Percentiles rank a stretch among this genome's conserved stretches.
Conservation (phyloP, 2,329 filamentous ascomycete species). For the Scedosporium minutisporum region DNA sequence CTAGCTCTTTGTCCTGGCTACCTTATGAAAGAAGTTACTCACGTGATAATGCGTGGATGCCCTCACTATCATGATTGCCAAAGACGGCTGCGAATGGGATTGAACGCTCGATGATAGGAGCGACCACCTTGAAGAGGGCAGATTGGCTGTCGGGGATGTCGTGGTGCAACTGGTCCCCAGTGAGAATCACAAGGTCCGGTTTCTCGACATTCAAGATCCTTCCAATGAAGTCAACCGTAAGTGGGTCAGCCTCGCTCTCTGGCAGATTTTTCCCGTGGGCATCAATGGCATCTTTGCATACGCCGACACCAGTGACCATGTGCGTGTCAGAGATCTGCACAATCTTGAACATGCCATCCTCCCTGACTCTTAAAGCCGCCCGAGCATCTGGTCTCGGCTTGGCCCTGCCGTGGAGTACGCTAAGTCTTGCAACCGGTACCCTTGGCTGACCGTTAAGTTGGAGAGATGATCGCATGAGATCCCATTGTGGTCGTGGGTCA, state of each 20-base stretch:
- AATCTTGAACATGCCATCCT: constrained; percentile 93
- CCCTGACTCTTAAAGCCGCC: constrained; percentile 50
- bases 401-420: constrained; percentile 54
- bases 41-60: constrained; percentile 41
- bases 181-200: constrained; percentile 83
- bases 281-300: constrained; percentile 71
- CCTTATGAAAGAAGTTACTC: constrained; percentile 19
- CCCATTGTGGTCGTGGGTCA: constrained; percentile 80
- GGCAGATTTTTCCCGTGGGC: constrained; percentile 35
- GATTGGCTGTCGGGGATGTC: constrained; percentile 49
- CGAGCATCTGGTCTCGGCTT: constrained; percentile 42
- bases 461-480: constrained; percentile 43
- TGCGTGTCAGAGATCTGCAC: constrained; percentile 91
- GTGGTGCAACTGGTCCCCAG: constrained; percentile 91
- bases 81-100: constrained; percentile 93
- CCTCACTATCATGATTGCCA: constrained; percentile 95
- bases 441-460: constrained; percentile 21
- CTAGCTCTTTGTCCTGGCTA: constrained; percentile 1
- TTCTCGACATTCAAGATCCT: constrained; percentile 86
- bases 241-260: constrained; percentile 71
- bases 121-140: constrained; percentile 88
- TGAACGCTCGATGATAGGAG: constrained; percentile 73
- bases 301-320: constrained; percentile 78
- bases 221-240: constrained; percentile 82
- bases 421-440: constrained; percentile 25